Percentiles rank a stretch among this genome's conserved stretches.
phyloP scores from a whole-genome alignment of 805 yeast species.

The Saccharomyces jurei region DNA sequence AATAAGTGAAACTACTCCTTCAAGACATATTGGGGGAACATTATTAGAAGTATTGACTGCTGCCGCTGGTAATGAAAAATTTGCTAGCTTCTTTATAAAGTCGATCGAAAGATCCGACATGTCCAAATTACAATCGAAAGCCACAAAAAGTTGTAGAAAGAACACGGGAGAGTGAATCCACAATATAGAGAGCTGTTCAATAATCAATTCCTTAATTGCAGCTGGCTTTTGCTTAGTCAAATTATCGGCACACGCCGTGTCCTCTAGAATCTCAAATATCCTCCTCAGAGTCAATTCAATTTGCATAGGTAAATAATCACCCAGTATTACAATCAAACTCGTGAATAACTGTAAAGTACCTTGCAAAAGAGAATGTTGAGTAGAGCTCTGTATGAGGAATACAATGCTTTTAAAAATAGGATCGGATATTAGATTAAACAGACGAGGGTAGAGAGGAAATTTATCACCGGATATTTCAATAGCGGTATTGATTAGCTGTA shows the following conservation, averaged over 20 bases:
- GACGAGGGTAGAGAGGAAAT: constrained; percentile 49
- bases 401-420: constrained; percentile 74
- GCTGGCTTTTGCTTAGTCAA: constrained; percentile 25
- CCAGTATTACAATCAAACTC: constrained; percentile 60
- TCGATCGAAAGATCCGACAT: constrained; percentile 68
- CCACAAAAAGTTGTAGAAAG: constrained; percentile 64
- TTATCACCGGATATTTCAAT: constrained; percentile 68
- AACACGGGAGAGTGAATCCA: constrained; percentile 73
- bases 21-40: constrained; percentile 88
- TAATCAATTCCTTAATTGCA: constrained; percentile 61
- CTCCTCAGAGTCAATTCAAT: constrained; percentile 61
- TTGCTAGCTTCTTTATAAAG: constrained; percentile 60
- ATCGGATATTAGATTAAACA: constrained; percentile 64
- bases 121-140: constrained; percentile 85
- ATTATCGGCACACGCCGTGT: background rate
- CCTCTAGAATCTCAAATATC: constrained; percentile 46
- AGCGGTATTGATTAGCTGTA: constrained; percentile 63
- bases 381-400: constrained; percentile 61
- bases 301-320: constrained; percentile 61
- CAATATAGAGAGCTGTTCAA: constrained; percentile 71
- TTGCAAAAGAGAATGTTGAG: constrained; percentile 60
- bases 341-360: constrained; percentile 67
- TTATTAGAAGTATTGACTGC: constrained; percentile 68
- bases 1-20: constrained; percentile 67
- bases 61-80: constrained; percentile 75